Conservation (phyloP, 345 rosid species). For the Viola odorata region DNA sequence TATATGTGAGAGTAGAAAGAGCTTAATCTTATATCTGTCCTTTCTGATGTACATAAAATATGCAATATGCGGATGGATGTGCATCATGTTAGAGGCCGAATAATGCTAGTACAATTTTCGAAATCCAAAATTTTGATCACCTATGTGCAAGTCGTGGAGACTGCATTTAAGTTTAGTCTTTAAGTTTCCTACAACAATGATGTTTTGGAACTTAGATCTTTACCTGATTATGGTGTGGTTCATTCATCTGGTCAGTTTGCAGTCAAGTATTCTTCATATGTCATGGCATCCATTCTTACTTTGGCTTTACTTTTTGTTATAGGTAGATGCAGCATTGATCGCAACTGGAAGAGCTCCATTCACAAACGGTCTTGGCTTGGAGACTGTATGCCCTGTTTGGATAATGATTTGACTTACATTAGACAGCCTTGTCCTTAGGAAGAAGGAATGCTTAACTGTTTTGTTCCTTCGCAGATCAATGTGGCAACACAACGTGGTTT, state of each 20-base stretch:
- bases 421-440: not conserved
- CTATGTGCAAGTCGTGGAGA: no score
- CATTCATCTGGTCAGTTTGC: no score
- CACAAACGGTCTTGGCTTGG: slow-evolving; percentile 95
- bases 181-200: no score
- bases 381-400: slow-evolving; percentile 49
- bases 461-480: slow-evolving; percentile 46
- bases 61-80: no score
- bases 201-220: no score
- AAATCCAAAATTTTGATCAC: no score
- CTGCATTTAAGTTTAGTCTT: no score
- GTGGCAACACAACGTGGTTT: slow-evolving; percentile 88
- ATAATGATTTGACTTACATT: slow-evolving; percentile 3
- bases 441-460: slow-evolving; percentile 2
- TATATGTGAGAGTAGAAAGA: not conserved
- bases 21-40: not conserved
- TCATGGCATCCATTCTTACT: slow-evolving; percentile 1
- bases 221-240: no score
- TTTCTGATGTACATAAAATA: no score
- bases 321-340: slow-evolving; percentile 97
- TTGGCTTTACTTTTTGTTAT: slow-evolving; percentile 18
- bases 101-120: no score
- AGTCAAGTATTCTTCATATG: no score
- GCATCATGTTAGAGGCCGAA: no score
- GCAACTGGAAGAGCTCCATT: slow-evolving; percentile 99